Evolutionary conservation across 1,139 yeast genomes (phyloP).

Genomic region (Taphrina pruni): DNA sequence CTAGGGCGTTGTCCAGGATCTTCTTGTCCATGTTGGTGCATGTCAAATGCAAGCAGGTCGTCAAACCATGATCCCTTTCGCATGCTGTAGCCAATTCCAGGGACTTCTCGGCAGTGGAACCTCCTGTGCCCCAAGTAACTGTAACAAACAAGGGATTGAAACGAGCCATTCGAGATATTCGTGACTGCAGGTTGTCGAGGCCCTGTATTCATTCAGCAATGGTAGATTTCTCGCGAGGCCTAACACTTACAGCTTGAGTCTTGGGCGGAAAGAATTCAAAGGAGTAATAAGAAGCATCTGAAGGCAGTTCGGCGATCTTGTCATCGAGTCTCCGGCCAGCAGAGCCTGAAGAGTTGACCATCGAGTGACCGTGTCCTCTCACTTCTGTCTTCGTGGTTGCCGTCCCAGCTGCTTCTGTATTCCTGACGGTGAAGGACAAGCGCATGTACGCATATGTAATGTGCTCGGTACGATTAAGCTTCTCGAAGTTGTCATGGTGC

Average conservation of each 20-base stretch:
- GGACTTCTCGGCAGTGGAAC: slow-evolving; percentile 86
- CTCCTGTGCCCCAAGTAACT: slow-evolving; percentile 99
- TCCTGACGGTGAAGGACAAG: no score
- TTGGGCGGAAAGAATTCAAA: slow-evolving; percentile 98
- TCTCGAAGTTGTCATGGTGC: neutral
- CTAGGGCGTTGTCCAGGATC: slow-evolving; percentile 78
- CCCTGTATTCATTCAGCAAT: slow-evolving; percentile 56
- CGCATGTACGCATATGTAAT: no score
- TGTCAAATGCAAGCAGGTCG: slow-evolving; percentile 91
- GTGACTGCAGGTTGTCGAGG: slow-evolving; percentile 76
- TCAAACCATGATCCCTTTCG: slow-evolving; percentile 73
- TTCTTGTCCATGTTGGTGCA: slow-evolving; percentile 88
- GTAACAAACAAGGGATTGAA: slow-evolving; percentile 88
- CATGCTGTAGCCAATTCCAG: slow-evolving; percentile 80
- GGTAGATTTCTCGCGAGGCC: no score
- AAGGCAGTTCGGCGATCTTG: slow-evolving; percentile 59
- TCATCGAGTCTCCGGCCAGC: slow-evolving; percentile 51
- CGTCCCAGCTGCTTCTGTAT: no score
- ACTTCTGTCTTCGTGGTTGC: no score
- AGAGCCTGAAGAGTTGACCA: slow-evolving; percentile 1
- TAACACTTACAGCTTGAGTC: slow-evolving; percentile 64
- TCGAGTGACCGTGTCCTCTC: neutral
- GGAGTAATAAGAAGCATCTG: slow-evolving; percentile 71
- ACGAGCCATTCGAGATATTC: slow-evolving; percentile 86
- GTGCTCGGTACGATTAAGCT: no score